Base-by-base conservation (phyloP, 202 grass and related monocot species). In the Setaria italica region DNA sequence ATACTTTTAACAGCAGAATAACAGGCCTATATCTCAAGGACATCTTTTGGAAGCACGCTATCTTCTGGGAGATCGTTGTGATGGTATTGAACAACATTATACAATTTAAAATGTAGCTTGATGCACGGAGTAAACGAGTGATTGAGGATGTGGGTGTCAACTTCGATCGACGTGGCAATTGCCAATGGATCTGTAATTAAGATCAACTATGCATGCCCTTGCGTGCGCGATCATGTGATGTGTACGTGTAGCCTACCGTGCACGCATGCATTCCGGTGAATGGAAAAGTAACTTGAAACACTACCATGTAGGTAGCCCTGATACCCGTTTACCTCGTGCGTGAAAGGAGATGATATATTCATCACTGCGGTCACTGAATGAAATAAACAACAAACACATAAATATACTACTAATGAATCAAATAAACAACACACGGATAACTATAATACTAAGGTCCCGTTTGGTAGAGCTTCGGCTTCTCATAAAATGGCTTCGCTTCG, bases 281-380 rank as follows among this genome's bases (percentile, higher is more conserved):
- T 6, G 30, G 30, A 35, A 9, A 75, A 6, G 51, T 39, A 75
- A 75, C 4, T 35, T 74, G 5, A 6, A 54, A 10, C 33, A 10
- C 33, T 15, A 16, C 3, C 13, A 25, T 25, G 25, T 33, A 35
- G 41, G 21, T 71, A 55, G 65, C n/a, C 48, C 11, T 80, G 78
- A 55, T 21, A 25, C 63, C 47, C 63, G 62, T 80, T 80, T 80
- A 41, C 62, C 64, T 54, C 17, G 78, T 80, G 78, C 63, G 19
- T 54, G 47, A 53, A 80, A 54, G 51, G 16, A 19, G 16, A 17
- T 55, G 16, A 19, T 7, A 55, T 54, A 54, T 16, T 15, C 15
- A 0, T 17, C 50, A 53, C 51, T 51, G 49, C 49, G 3, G 49
- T 25, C 25, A 25, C 25, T 25, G 25, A 25, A 25, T 25, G 25